Evolutionary conservation across 805 yeast species (phyloP), one percentile per base, ranked within the genome.

Genomic region (Kazachstania taianensis): DNA sequence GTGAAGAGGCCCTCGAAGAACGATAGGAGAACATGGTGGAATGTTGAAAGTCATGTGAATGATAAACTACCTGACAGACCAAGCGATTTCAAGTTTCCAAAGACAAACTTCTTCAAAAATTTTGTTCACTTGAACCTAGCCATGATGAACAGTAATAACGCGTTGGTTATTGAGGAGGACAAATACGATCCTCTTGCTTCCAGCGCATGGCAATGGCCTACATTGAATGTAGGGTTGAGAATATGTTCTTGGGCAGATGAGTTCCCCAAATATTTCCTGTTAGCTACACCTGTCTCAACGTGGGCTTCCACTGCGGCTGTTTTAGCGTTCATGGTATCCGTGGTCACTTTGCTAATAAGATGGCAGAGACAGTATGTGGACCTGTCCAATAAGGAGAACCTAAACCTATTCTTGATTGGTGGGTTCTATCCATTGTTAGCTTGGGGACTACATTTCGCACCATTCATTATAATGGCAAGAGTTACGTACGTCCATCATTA

Each of bases 71-170:
- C 86, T 33, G 75, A 84, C 29, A 52, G 52, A 41, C 54, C 57
- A 22, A 55, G 49, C 18, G 43, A 50, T 37, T 59, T 57, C 43
- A 42, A 42, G 31, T 57, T 78, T 52, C 94, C 94, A 57, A 78
- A 70, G 52, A 77, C 89, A n/a, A 71, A 69, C 46, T 82, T 82
- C 61, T 65, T 80, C 62, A 78, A 78, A 46, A 87, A 81, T 57
- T 82, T 82, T 42, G 57, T 82, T 36, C 80, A 78, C 53, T 63
- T 82, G 50, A 82, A 82, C 53, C 67, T 78, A 50, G 94, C 89
- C 2, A 82, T 81, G 92, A 81, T 81, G 92, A 85, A 89, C n/a
- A 78, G 89, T n/a, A 82, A 82, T 56, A 82, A 81, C 50, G 94
- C 87, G 1, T 69, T 82, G 53, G 69, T 82, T 36, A 87, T 92